A percentile compares a stretch with the other conserved stretches of the same genome.
These are phyloP conservation scores for Hemisphaericaspora xylanilytica DNA, from an alignment of 1,139 yeast species.

Conservation along the genomic window DNA sequence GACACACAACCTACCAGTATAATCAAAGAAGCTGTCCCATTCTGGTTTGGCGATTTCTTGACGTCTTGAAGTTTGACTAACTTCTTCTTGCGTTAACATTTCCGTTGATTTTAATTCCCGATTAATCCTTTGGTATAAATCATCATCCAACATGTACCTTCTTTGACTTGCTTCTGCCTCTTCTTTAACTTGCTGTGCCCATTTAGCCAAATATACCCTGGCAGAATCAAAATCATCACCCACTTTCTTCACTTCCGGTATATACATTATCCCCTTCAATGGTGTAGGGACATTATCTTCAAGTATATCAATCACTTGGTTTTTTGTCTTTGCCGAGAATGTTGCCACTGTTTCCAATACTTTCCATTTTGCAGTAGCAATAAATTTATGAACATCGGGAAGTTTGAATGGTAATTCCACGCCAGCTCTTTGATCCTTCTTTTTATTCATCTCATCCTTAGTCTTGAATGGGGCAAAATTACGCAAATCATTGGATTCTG, in stretches of 20 bases:
- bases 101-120: slow-evolving; percentile 68
- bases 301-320: slow-evolving; percentile 57
- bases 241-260: slow-evolving; percentile 76
- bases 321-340: slow-evolving; percentile 67
- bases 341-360: slow-evolving; percentile 82
- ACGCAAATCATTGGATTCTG: slow-evolving; percentile 71
- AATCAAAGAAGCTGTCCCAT: slow-evolving; percentile 85
- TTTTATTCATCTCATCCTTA: slow-evolving; percentile 19
- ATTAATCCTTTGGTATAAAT: slow-evolving; percentile 56
- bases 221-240: slow-evolving; percentile 95
- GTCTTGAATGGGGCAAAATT: slow-evolving; percentile 64
- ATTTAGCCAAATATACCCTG: slow-evolving; percentile 85
- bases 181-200: slow-evolving; percentile 95
- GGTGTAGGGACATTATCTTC: slow-evolving; percentile 65
- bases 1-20: slow-evolving; percentile 65
- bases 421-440: slow-evolving; percentile 9
- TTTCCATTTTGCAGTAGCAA: slow-evolving; percentile 81
- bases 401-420: slow-evolving; percentile 22
- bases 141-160: slow-evolving; percentile 56
- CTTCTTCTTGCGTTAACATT: slow-evolving; percentile 58
- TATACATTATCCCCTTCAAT: slow-evolving; percentile 60
- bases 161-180: slow-evolving; percentile 79
- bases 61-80: slow-evolving; percentile 59
- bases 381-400: slow-evolving; percentile 45
- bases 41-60: slow-evolving; percentile 67